phyloP scores from a whole-genome alignment of 495 filamentous ascomycete genomes.

The Xylaria scruposa region DNA sequence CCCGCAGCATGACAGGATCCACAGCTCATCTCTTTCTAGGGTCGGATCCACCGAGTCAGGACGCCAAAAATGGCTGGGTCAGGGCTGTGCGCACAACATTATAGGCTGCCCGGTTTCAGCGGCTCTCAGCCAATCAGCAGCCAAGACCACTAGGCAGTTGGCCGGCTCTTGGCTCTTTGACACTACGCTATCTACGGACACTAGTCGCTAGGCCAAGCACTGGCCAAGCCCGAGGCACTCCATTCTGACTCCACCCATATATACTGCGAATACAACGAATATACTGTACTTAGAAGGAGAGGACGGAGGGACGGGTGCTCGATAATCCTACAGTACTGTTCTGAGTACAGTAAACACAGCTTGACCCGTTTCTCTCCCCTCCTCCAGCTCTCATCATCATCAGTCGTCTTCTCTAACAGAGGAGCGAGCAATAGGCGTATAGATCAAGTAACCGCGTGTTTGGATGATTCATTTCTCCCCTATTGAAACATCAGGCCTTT shows the following conservation, averaged over 20 bases:
- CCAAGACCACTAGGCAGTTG: not conserved
- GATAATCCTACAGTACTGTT: too few relatives aligned
- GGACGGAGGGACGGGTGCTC: too few relatives aligned
- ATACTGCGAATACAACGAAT: too few relatives aligned
- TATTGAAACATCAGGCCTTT: not conserved
- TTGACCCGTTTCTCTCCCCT: not conserved
- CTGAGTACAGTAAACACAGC: not conserved
- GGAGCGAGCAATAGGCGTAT: not conserved
- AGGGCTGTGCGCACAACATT: not conserved
- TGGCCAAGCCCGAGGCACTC: not conserved
- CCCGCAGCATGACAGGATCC: not conserved
- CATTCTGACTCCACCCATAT: too few relatives aligned
- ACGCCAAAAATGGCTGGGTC: not conserved
- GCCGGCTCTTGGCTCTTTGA: too few relatives aligned
- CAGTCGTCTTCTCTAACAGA: not conserved
- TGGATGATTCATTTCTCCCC: not conserved
- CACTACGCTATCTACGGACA: too few relatives aligned
- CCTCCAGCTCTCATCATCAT: not conserved
- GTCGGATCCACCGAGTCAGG: constrained; percentile 21
- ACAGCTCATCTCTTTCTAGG: constrained; percentile 16
- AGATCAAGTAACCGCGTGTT: not conserved
- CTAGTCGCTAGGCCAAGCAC: not conserved
- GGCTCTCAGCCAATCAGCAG: constrained; percentile 1
- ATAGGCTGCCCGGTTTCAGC: not conserved
- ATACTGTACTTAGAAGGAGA: too few relatives aligned